Evolutionary conservation across 2,329 filamentous ascomycete species (phyloP).

Genomic region (Cyclaneusma minus): DNA sequence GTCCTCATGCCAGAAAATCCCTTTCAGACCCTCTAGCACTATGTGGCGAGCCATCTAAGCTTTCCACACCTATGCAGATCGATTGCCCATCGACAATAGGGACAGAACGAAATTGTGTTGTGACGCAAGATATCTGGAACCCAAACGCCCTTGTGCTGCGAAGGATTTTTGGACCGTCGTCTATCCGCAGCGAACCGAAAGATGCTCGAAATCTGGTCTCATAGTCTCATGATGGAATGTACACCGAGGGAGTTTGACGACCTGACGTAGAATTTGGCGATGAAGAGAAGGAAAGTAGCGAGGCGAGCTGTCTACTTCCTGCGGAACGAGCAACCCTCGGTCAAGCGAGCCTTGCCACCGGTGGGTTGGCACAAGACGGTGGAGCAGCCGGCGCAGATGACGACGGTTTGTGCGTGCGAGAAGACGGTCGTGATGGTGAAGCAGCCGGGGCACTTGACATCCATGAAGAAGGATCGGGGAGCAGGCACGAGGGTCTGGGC

Average conservation of each 20-base stretch:
- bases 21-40: constrained; percentile 28
- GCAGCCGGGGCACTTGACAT: constrained; percentile 99
- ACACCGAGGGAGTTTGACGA: constrained; percentile 10
- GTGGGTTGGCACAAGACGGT: constrained; percentile 99
- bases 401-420: constrained; percentile 99
- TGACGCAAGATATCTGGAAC: constrained; percentile 75
- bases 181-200: constrained; percentile 22
- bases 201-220: constrained; percentile 1
- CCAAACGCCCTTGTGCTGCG: constrained; percentile 62
- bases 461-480: constrained; percentile 99
- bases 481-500: constrained; percentile 77
- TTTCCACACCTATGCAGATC: constrained; percentile 38
- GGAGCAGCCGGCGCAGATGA: constrained; percentile 99
- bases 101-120: constrained; percentile 29
- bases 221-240: no score
- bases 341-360: constrained; percentile 96
- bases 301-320: constrained; percentile 72
- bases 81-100: constrained; percentile 23
- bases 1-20: constrained; percentile 35
- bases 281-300: constrained; percentile 28
- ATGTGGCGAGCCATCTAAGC: constrained; percentile 41
- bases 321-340: constrained; percentile 99
- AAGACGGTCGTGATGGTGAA: constrained; percentile 99
- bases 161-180: constrained; percentile 26
- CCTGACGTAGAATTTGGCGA: no score